These are phyloP conservation scores for Xylariomycetidae sp. DNA, from an alignment of 2,329 filamentous ascomycete genomes.

Conservation along the genomic window DNA sequence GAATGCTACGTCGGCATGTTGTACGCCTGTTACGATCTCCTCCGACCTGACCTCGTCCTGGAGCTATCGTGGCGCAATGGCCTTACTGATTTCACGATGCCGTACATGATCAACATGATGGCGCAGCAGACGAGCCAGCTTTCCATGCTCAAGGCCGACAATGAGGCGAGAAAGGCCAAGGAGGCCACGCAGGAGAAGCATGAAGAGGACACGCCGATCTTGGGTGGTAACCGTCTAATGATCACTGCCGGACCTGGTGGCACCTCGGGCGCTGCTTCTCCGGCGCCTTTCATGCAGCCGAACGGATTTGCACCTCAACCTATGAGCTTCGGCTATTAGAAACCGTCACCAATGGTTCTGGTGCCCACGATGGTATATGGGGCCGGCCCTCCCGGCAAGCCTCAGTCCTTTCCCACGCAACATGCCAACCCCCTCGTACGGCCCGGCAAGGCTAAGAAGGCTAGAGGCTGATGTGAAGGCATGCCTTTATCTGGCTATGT, in stretches of 20 bases:
- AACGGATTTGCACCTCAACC: constrained; percentile 88
- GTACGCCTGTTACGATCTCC: constrained; percentile 96
- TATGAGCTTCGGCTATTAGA: constrained; percentile 66
- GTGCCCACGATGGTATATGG: constrained; percentile 2
- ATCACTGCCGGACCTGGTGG: constrained; percentile 80
- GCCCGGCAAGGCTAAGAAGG: not conserved
- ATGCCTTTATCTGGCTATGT: not conserved
- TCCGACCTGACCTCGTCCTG: constrained; percentile 85
- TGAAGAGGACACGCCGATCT: constrained; percentile 88
- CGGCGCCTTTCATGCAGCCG: constrained; percentile 67
- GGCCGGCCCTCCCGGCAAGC: constrained; percentile 1
- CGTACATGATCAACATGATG: constrained; percentile 99
- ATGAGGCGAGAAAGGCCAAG: constrained; percentile 82
- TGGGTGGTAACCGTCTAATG: constrained; percentile 85
- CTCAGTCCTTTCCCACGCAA: constrained; percentile 1
- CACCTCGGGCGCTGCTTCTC: constrained; percentile 45
- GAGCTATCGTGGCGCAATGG: constrained; percentile 97
- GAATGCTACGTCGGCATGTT: constrained; percentile 99
- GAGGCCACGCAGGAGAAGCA: constrained; percentile 71
- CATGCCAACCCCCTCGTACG: not conserved
- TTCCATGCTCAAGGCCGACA: constrained; percentile 82
- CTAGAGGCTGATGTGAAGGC: not conserved
- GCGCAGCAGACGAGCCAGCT: constrained; percentile 86
- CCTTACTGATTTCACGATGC: constrained; percentile 96
- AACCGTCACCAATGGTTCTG: constrained; percentile 11